phyloP scores from a whole-genome alignment of 768 basidiomycete genomes.

The Krasilnikovozyma curviuscula region DNA sequence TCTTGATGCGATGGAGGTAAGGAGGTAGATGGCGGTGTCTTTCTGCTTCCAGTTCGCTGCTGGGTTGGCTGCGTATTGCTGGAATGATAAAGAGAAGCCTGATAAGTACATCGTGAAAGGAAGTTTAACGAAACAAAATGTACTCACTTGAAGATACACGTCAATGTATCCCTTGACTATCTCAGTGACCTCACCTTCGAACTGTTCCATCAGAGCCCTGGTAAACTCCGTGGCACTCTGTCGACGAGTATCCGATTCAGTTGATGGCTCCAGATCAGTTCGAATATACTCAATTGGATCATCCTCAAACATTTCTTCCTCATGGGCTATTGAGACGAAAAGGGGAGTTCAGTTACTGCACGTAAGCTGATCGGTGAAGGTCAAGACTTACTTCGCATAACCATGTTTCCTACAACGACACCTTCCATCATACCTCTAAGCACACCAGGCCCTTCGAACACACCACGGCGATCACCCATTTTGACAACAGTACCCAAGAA shows the following conservation, averaged over 20 bases:
- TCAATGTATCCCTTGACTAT: constrained; percentile 72
- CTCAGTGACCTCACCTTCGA: constrained; percentile 67
- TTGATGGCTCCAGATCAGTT: constrained; percentile 49
- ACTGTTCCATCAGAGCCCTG: constrained; percentile 60
- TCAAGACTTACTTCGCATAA: constrained; percentile 38
- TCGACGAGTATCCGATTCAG: constrained; percentile 65
- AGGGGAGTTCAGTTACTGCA: not conserved
- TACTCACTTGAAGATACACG: constrained; percentile 38
- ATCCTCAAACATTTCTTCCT: constrained; percentile 90
- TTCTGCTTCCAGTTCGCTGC: constrained; percentile 68
- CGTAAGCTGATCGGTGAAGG: not conserved
- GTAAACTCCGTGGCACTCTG: constrained; percentile 93
- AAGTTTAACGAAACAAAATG: not conserved
- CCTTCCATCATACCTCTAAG: constrained; percentile 67
- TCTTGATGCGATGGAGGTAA: constrained; percentile 81
- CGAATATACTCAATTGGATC: constrained; percentile 90
- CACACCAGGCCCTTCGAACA: constrained; percentile 59
- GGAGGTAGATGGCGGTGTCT: constrained; percentile 75
- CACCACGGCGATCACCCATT: constrained; percentile 54
- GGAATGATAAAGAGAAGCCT: not conserved
- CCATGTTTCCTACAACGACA: constrained; percentile 84
- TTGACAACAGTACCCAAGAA: constrained; percentile 88
- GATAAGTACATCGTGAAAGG: not conserved
- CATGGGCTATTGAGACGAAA: constrained; percentile 37
- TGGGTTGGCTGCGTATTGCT: constrained; percentile 39